Evolutionary conservation across 2,329 filamentous ascomycete species (phyloP).

Genomic region (Hypomyces rosellus): DNA sequence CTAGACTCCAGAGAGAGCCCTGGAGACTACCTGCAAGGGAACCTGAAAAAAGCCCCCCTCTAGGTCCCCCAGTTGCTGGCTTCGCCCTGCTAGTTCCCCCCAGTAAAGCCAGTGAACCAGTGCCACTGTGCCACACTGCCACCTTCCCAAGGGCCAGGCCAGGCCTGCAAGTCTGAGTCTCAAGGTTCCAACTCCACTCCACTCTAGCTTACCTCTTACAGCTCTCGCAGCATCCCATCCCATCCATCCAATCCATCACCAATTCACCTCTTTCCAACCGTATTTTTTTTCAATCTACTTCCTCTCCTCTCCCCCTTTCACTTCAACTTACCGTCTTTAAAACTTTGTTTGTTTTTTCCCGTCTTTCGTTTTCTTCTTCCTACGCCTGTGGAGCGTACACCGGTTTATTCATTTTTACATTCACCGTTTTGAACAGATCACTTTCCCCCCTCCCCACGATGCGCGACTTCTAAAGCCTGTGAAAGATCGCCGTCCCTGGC

Average conservation of each 20-base stretch:
- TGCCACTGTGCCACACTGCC: neutral
- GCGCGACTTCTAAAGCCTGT: conserved; percentile 17
- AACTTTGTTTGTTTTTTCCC: too few relatives aligned
- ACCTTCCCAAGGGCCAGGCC: neutral
- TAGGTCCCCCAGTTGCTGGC: too few relatives aligned
- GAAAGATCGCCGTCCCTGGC: conserved; percentile 8
- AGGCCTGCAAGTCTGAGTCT: neutral
- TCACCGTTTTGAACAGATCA: neutral
- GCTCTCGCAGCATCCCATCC: conserved; percentile 2
- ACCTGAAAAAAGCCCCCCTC: too few relatives aligned
- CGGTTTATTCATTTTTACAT: neutral
- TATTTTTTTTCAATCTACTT: neutral
- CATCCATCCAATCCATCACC: conserved; percentile 4
- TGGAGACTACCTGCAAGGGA: too few relatives aligned
- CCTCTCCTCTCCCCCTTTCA: neutral
- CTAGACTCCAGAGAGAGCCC: too few relatives aligned
- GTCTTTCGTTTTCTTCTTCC: conserved; percentile 6
- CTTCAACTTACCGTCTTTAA: neutral
- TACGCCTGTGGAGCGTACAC: neutral
- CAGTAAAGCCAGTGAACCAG: neutral
- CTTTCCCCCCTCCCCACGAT: conserved; percentile 15
- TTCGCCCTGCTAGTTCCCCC: too few relatives aligned
- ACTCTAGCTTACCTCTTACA: conserved; percentile 6
- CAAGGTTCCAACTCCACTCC: conserved; percentile 5
- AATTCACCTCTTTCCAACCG: conserved; percentile 3